Conservation (phyloP, 257 asterid genomes). For the Verbascum thapsus region DNA sequence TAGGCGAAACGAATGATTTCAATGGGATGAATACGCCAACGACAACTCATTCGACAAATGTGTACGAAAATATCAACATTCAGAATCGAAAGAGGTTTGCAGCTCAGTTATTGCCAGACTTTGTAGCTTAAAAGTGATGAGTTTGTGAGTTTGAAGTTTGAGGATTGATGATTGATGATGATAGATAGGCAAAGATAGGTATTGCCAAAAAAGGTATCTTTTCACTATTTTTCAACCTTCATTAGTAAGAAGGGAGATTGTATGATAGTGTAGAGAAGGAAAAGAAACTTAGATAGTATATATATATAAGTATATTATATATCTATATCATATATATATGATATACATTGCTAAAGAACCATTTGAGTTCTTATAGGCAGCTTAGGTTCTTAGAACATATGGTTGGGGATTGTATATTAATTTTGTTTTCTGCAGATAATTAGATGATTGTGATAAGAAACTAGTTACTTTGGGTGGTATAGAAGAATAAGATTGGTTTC, state of each 20-base stretch:
- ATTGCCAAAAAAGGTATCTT: constrained; percentile 10
- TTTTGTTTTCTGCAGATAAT: constrained; percentile 70
- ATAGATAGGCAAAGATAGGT: constrained; percentile 21
- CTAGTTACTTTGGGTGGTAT: constrained; percentile 56
- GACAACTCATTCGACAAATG: constrained; percentile 50
- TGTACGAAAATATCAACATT: constrained; percentile 69
- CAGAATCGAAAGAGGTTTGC: constrained; percentile 83
- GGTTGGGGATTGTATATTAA: constrained; percentile 86
- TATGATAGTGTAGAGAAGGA: constrained; percentile 53
- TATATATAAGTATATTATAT: constrained; percentile 30
- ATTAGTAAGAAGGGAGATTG: constrained; percentile 38
- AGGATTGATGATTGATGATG: neutral
- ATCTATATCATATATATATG: constrained; percentile 24
- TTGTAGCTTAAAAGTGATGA: constrained; percentile 52
- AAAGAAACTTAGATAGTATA: constrained; percentile 46
- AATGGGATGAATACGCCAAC: constrained; percentile 45
- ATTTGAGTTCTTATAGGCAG: constrained; percentile 56
- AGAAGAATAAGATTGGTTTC: constrained; percentile 48
- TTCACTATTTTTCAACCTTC: constrained; percentile 42
- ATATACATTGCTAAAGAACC: constrained; percentile 59
- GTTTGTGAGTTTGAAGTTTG: neutral
- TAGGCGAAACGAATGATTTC: constrained; percentile 55
- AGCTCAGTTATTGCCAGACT: constrained; percentile 85
- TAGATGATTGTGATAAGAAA: constrained; percentile 64
- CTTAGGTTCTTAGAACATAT: constrained; percentile 43